phyloP scores from a whole-genome alignment of 2,329 filamentous ascomycete genomes.

The Lasiodiplodia gonubiensis region DNA sequence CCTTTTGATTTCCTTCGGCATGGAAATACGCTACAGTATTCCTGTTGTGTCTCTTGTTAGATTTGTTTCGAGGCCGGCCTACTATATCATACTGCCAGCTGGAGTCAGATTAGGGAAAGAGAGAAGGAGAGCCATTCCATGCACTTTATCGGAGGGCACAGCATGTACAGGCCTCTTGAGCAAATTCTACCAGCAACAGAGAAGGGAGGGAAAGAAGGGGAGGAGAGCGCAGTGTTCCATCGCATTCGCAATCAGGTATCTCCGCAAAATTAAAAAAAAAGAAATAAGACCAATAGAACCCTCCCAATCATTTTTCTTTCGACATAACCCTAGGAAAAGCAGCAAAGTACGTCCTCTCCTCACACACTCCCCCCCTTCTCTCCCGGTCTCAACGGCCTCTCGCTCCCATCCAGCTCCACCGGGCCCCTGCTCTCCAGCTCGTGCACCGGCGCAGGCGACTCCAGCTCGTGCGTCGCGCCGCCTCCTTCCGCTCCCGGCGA shows the following conservation, averaged over 20 bases:
- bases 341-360: not conserved
- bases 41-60: no score
- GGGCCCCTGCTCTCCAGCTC: not conserved
- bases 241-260: not conserved
- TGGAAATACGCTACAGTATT: no score
- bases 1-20: no score
- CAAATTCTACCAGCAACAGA: not conserved
- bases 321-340: no score
- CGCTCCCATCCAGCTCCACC: constrained; percentile 9
- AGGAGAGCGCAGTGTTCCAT: not conserved
- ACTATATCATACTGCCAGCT: no score
- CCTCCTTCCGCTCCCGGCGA: not conserved
- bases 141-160: not conserved
- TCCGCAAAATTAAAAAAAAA: not conserved
- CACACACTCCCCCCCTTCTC: not conserved
- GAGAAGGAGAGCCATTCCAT: not conserved
- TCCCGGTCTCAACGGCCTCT: not conserved
- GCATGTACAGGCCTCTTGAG: not conserved
- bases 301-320: no score
- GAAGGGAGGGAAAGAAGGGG: not conserved
- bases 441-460: not conserved
- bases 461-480: not conserved
- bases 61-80: no score
- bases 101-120: no score
- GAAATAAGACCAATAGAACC: not conserved